phyloP scores from a whole-genome alignment of 1,139 yeast species.

The Candida albicans region DNA sequence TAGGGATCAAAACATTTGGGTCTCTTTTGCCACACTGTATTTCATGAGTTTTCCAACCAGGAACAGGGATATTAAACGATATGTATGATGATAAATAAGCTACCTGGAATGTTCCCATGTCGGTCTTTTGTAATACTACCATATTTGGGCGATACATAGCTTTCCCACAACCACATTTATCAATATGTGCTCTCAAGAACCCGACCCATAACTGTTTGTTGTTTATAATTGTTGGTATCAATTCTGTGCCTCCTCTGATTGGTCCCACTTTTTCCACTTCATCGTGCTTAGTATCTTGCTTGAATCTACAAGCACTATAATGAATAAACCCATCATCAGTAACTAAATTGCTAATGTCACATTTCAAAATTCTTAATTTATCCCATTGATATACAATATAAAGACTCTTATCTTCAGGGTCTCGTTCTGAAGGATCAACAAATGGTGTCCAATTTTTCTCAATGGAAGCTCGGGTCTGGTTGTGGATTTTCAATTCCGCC shows the following conservation, averaged over 20 bases:
- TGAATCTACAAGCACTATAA: slow-evolving; percentile 18
- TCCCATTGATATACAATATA: slow-evolving; percentile 45
- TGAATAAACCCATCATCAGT: slow-evolving; percentile 28
- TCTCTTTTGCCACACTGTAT: slow-evolving; percentile 25
- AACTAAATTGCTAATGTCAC: slow-evolving; percentile 44
- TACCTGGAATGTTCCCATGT: slow-evolving; percentile 2
- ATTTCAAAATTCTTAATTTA: slow-evolving; percentile 46
- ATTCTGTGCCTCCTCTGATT: slow-evolving; percentile 53
- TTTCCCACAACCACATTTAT: slow-evolving; percentile 50
- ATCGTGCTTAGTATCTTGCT: slow-evolving; percentile 19
- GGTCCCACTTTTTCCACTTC: slow-evolving; percentile 24
- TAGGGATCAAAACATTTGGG: slow-evolving; percentile 38
- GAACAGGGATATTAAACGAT: slow-evolving; percentile 33
- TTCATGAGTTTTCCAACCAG: slow-evolving; percentile 32
- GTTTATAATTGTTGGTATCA: slow-evolving; percentile 36
- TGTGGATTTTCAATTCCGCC: slow-evolving; percentile 24
- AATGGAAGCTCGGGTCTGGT: slow-evolving; percentile 30
- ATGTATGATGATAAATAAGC: slow-evolving; percentile 23
- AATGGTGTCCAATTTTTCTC: slow-evolving; percentile 59
- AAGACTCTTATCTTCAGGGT: slow-evolving; percentile 25
- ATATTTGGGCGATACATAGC: slow-evolving; percentile 50
- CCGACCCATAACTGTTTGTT: slow-evolving; percentile 49
- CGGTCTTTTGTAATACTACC: slow-evolving; percentile 32
- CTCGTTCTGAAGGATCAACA: slow-evolving; percentile 19
- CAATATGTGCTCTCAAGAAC: slow-evolving; percentile 49